Conservation (phyloP, 225 moss, liverwort and hornwort genomes). For the Polytrichum formosum region DNA sequence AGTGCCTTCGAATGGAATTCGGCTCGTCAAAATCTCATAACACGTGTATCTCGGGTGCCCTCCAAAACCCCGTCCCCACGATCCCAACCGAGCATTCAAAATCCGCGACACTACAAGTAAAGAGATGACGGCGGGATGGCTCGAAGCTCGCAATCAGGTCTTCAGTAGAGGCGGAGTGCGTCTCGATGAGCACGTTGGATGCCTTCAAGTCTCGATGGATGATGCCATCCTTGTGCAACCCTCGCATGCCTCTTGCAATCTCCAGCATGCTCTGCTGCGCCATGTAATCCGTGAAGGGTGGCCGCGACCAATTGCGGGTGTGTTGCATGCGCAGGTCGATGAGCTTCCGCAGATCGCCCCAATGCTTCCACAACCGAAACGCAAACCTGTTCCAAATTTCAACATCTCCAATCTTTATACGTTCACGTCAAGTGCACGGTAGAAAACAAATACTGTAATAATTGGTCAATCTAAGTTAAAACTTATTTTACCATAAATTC, state of each 20-base stretch:
- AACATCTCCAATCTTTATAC: no score
- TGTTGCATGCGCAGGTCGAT: background rate
- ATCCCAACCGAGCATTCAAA: background rate
- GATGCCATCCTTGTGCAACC: background rate
- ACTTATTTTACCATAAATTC: no score
- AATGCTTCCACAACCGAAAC: slow-evolving; percentile 26
- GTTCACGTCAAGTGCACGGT: no score
- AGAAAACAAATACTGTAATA: no score
- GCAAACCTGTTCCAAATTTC: background rate
- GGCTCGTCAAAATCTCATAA: slow-evolving; percentile 4
- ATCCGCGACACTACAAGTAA: background rate
- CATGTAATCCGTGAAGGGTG: background rate
- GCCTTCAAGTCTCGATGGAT: slow-evolving; percentile 16
- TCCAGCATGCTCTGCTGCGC: accelerated
- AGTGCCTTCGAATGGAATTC: background rate
- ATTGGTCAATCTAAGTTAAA: background rate
- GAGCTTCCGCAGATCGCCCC: slow-evolving; percentile 16
- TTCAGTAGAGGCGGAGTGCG: no score
- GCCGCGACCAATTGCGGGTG: background rate
- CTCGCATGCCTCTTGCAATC: slow-evolving; percentile 6
- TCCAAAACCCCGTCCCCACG: background rate
- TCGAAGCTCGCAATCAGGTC: background rate
- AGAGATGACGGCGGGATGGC: background rate
- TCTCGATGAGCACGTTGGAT: slow-evolving; percentile 6
- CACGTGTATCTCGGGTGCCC: slow-evolving; percentile 1